These are phyloP conservation scores for Metschnikowia picachoensis DNA, from an alignment of 805 yeast species.

Conservation along the genomic window DNA sequence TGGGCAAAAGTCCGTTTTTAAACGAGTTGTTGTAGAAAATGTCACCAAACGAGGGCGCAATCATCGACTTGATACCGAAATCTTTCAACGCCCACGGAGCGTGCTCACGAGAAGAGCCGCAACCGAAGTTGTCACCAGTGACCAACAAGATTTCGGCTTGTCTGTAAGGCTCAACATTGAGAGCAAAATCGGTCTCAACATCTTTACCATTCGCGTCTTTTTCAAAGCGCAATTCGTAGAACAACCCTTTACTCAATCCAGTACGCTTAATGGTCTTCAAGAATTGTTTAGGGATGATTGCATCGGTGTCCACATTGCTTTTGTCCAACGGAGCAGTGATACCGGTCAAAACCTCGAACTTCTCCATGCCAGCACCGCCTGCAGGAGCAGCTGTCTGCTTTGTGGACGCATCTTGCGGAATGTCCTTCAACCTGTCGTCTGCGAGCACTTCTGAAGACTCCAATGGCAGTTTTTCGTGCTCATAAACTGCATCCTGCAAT, in stretches of 20 bases:
- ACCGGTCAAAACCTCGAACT: constrained; percentile 72
- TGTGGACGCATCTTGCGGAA: constrained; percentile 44
- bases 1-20: constrained; percentile 93
- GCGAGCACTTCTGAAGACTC: constrained; percentile 51
- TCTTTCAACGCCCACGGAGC: constrained; percentile 99
- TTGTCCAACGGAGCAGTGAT: constrained; percentile 91
- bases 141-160: constrained; percentile 80
- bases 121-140: constrained; percentile 96
- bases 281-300: constrained; percentile 97
- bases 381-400: neutral
- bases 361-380: constrained; percentile 57
- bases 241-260: constrained; percentile 82
- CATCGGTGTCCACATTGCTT: constrained; percentile 97
- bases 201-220: constrained; percentile 66
- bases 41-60: constrained; percentile 98
- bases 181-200: constrained; percentile 81
- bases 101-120: constrained; percentile 99
- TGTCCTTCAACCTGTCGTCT: constrained; percentile 51
- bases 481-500: constrained; percentile 66
- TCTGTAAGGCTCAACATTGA: constrained; percentile 82
- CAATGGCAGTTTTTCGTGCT: constrained; percentile 62
- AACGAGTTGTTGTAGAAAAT: constrained; percentile 96
- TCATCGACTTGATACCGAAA: constrained; percentile 92
- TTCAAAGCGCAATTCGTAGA: constrained; percentile 80
- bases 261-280: constrained; percentile 97